A percentile compares a stretch with the other conserved stretches of the same genome.
phyloP scores from a whole-genome alignment of 2,329 filamentous ascomycete species.

The Shiraia sp. region DNA sequence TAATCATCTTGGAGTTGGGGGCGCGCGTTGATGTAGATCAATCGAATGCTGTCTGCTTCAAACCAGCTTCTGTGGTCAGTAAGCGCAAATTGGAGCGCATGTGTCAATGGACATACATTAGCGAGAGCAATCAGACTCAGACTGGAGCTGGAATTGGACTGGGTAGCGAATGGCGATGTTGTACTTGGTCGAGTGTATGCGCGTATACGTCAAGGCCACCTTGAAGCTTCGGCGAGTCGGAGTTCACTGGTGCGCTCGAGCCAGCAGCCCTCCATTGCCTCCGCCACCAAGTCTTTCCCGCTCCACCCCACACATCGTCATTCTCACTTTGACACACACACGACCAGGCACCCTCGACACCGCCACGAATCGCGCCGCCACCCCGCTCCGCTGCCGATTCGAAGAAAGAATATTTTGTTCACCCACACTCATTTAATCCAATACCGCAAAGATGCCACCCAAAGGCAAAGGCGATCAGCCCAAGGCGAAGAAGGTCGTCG shows the following conservation, averaged over 20 bases:
- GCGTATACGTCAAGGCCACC: conserved; percentile 27
- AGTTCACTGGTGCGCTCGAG: conserved; percentile 5
- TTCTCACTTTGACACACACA: conserved; percentile 40
- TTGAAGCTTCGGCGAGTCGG: conserved; percentile 27
- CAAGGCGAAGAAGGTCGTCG: conserved; percentile 66
- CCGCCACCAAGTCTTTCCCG: conserved; percentile 21
- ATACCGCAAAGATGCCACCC: conserved; percentile 66
- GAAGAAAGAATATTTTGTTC: conserved; percentile 15
- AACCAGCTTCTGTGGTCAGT: conserved; percentile 23
- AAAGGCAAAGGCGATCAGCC: conserved; percentile 58
- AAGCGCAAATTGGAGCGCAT: not conserved
- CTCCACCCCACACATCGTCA: conserved; percentile 40
- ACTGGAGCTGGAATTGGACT: not conserved
- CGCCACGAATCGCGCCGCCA: conserved; percentile 1
- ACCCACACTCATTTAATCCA: conserved; percentile 12
- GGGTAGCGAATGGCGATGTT: not conserved
- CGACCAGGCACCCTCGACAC: conserved; percentile 9
- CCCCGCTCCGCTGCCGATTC: conserved; percentile 16
- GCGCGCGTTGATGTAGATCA: too few relatives aligned
- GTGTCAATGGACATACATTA: conserved; percentile 4
- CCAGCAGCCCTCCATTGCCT: conserved; percentile 19
- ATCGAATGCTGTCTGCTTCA: too few relatives aligned
- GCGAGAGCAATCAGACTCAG: too few relatives aligned
- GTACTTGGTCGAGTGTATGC: not conserved
- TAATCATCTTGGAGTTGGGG: conserved; percentile 74